Evolutionary conservation across 2,329 filamentous ascomycete genomes (phyloP), one percentile per base, ranked within the genome.

Genomic region (Ophiostoma sp.): DNA sequence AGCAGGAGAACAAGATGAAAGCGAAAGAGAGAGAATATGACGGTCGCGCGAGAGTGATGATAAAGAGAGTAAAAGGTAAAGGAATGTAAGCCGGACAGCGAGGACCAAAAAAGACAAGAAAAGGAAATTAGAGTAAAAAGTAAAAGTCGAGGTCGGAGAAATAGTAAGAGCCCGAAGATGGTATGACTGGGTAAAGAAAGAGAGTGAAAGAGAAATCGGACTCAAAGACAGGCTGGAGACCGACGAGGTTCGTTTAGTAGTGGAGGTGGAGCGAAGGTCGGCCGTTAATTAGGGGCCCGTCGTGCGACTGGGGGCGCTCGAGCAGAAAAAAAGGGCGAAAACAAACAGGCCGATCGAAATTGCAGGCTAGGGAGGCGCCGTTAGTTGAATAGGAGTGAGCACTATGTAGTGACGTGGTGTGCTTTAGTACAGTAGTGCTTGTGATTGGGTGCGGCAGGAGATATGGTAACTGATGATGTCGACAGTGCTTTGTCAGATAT

Each of bases 261-360:
- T 73, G 67, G 70, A 68, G 57, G 73, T 73, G 67, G 73, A 68
- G 67, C 72, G 70, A 66, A 62, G 52, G 67, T 74, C 72, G 72
- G 71, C 68, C 72, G 73, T 69, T 71, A 69, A 71, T 71, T 66
- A 27, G 65, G 44, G 57, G 48, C 35, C 35, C 23, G 72, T 73
- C 70, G 73, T 73, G 73, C 70, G 71, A 72, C 71, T 69, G 39
- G 68, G 62, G 41, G 36, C 57, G 39, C 27, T 65, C 64, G 48
- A 57, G 52, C n/a, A 57, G 23, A 57, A 57, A 31, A 23, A 27
- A 27, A 64, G 65, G 57, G n/a, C 7, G 13, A 27, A 35, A 44
- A 65, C 39, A 23, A 57, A 13, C 41, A 36, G 44, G 44, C 39
- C 60, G 67, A 69, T 67, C 20, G 67, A 71, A 68, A 71, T 48